Percentiles rank a stretch among this genome's conserved stretches.
These are phyloP conservation scores for Termitomyces eurrhizus DNA, from an alignment of 768 basidiomycete species.

Conservation along the genomic window DNA sequence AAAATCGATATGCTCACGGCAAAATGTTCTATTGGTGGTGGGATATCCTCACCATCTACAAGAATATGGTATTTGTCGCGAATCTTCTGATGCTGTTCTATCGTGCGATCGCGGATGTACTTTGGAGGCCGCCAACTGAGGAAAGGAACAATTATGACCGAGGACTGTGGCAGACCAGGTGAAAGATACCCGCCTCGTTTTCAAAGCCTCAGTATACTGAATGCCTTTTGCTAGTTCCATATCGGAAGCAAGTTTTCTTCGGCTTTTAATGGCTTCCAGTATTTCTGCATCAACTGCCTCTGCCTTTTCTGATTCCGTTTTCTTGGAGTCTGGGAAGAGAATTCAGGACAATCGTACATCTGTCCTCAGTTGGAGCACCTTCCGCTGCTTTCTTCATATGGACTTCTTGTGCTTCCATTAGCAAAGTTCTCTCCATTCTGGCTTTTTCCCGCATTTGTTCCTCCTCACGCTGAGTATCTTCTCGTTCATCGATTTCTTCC, in stretches of 20 bases:
- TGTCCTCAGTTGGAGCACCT: conserved; percentile 37
- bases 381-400: conserved; percentile 78
- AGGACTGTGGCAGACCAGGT: background rate
- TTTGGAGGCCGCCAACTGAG: conserved; percentile 84
- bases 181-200: conserved; percentile 56
- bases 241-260: conserved; percentile 89
- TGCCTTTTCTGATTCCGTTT: conserved; percentile 80
- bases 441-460: conserved; percentile 70
- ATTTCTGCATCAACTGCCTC: conserved; percentile 91
- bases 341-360: background rate
- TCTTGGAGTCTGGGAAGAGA: conserved; percentile 63
- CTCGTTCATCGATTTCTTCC: conserved; percentile 65
- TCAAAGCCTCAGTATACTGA: conserved; percentile 80
- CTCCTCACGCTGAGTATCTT: conserved; percentile 78
- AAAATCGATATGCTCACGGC: conserved; percentile 37
- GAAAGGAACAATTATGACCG: background rate
- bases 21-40: conserved; percentile 91
- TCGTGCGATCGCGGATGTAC: conserved; percentile 69
- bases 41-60: conserved; percentile 90
- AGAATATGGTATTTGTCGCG: conserved; percentile 93
- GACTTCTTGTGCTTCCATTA: conserved; percentile 95
- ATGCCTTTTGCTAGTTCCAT: conserved; percentile 93
- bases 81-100: conserved; percentile 66
- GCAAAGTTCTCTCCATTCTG: conserved; percentile 80
- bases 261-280: conserved; percentile 84